Percentiles rank a stretch among this genome's conserved stretches.
Conservation (phyloP, 2,329 filamentous ascomycete genomes). For the Botrytis porri region DNA sequence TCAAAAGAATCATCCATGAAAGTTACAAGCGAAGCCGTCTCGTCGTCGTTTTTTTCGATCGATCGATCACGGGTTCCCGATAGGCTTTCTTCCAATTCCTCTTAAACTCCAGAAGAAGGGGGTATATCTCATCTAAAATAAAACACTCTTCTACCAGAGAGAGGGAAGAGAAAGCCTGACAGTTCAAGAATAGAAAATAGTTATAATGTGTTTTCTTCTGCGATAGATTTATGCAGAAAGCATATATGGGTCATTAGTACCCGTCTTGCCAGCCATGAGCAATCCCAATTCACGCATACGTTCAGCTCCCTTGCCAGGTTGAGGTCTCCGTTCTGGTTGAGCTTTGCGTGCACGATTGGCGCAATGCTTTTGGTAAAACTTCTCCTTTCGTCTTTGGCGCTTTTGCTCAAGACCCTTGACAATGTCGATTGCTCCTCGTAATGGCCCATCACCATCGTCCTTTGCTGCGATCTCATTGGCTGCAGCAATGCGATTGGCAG, state of each 20-base stretch:
- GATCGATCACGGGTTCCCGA: conserved; percentile 11
- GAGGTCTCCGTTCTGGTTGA: conserved; percentile 59
- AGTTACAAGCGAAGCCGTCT: not conserved
- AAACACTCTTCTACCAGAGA: conserved; percentile 15
- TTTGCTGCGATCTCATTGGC: conserved; percentile 41
- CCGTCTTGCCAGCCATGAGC: conserved; percentile 77
- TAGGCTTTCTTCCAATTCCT: conserved; percentile 15
- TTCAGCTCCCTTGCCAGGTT: conserved; percentile 84
- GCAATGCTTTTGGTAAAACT: conserved; percentile 77
- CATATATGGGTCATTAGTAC: conserved; percentile 64
- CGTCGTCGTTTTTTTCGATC: conserved; percentile 5
- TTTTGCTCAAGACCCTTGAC: conserved; percentile 95
- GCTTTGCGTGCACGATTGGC: conserved; percentile 73
- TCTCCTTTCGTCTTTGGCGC: conserved; percentile 87
- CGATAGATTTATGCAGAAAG: conserved; percentile 58
- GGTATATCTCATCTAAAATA: conserved; percentile 10
- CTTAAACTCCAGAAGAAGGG: conserved; percentile 3
- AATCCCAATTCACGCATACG: conserved; percentile 91
- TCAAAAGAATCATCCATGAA: not conserved
- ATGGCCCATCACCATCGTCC: conserved; percentile 55
- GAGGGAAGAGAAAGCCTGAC: conserved; percentile 16
- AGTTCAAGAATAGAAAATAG: conserved; percentile 11
- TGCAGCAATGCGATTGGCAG: conserved; percentile 45
- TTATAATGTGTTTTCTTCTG: not conserved
- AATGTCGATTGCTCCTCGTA: conserved; percentile 94